phyloP scores from a whole-genome alignment of 1,284 basidiomycete species.

The Laetiporus sulphureus region DNA sequence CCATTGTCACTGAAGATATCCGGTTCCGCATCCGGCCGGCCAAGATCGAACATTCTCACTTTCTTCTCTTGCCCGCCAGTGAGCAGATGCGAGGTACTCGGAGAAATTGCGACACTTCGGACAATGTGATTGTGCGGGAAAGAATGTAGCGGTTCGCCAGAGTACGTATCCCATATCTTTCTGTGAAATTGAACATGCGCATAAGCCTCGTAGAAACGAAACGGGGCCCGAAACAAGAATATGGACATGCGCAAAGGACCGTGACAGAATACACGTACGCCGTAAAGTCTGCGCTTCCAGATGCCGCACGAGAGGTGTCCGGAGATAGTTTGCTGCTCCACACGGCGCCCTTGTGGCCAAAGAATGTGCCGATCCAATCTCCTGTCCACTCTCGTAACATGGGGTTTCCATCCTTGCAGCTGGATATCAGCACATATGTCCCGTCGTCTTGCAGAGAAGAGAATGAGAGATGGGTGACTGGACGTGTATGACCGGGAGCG shows the following conservation, averaged over 20 bases:
- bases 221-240: too few species aligned
- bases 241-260: too few species aligned
- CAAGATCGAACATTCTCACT: constrained; percentile 90
- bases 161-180: constrained; percentile 97
- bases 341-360: constrained; percentile 98
- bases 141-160: constrained; percentile 81
- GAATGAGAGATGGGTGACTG: constrained; percentile 92
- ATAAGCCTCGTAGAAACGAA: too few species aligned
- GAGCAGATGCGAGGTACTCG: constrained; percentile 59
- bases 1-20: constrained; percentile 61
- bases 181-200: constrained; percentile 34
- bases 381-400: constrained; percentile 97
- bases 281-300: constrained; percentile 96
- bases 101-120: constrained; percentile 85
- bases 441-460: constrained; percentile 79
- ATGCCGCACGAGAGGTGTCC: constrained; percentile 82
- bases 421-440: constrained; percentile 84
- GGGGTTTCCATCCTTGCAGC: constrained; percentile 95
- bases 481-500: constrained; percentile 77
- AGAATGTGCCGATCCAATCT: constrained; percentile 98
- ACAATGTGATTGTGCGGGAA: constrained; percentile 99
- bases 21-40: constrained; percentile 81
- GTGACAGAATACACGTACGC: too few species aligned
- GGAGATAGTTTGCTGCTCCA: constrained; percentile 95
- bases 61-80: constrained; percentile 99